Evolutionary conservation across 495 filamentous ascomycete species (phyloP).

Genomic region (Cladorrhinum samala): DNA sequence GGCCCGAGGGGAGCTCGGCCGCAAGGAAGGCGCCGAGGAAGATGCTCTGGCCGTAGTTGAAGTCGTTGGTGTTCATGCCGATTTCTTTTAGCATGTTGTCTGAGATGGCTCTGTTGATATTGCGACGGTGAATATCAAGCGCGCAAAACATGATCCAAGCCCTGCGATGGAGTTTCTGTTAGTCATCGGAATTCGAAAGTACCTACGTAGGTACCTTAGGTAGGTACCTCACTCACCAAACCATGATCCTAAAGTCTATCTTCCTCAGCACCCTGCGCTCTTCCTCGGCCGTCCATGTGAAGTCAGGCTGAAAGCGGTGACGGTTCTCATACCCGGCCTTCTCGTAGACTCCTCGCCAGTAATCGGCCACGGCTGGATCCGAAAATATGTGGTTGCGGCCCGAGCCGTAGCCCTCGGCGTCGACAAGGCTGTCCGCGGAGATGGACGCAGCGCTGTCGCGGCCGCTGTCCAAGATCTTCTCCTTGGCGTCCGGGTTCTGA

Average conservation of each 20-base stretch:
- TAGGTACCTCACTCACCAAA: slow-evolving; percentile 23
- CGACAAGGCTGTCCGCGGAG: slow-evolving; percentile 9
- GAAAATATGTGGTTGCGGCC: slow-evolving; percentile 27
- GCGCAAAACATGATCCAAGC: slow-evolving; percentile 43
- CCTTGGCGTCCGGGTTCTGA: not conserved
- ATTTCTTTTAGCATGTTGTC: slow-evolving; percentile 37
- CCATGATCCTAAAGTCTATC: slow-evolving; percentile 32
- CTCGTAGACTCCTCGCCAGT: slow-evolving; percentile 28
- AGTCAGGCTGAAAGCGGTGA: slow-evolving; percentile 50
- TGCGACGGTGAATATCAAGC: slow-evolving; percentile 39
- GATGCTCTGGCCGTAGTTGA: slow-evolving; percentile 40
- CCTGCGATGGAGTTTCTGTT: not conserved
- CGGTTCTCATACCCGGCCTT: slow-evolving; percentile 45
- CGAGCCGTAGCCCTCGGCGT: slow-evolving; percentile 29
- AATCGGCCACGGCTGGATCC: slow-evolving; percentile 20
- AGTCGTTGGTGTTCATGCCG: slow-evolving; percentile 44
- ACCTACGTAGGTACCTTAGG: too few species aligned
- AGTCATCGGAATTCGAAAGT: too few species aligned
- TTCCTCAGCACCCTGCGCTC: slow-evolving; percentile 45
- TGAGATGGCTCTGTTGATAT: slow-evolving; percentile 42
- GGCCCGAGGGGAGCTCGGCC: slow-evolving; percentile 42
- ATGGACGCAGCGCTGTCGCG: slow-evolving; percentile 1
- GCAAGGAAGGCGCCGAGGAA: slow-evolving; percentile 42
- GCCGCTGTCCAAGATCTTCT: not conserved
- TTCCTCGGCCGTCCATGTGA: slow-evolving; percentile 42